Base-by-base conservation (phyloP, 495 filamentous ascomycete species). In the Penicillium dipodomyicola region DNA sequence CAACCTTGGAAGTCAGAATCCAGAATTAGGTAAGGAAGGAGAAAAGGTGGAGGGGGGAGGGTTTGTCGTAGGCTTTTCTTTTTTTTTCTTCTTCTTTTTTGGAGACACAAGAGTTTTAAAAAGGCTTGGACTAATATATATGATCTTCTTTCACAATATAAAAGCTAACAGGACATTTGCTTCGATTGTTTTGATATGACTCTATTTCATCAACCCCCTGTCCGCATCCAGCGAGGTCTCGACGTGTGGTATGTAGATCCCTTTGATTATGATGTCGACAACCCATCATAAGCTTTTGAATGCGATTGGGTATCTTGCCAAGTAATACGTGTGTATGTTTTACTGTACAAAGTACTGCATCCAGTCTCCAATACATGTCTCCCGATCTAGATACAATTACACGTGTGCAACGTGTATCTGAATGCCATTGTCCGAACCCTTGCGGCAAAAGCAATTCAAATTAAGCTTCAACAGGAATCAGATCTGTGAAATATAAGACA, bases 11-110 rank as follows among this genome's bases (percentile, higher is more conserved):
- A 29, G 40, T 23, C 44, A 35, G 50, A 42, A 52, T 52, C 25
- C 42, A 44, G 55, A 47, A 48, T 58, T 58, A 55, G 59, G 56
- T 35, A 55, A 52, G 48, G 56, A 52, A 39, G 52, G 43, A 52
- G 52, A 61, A 35, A 43, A 35, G 47, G 52, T 33, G 61, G 54
- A 59, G 55, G 49, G n/a, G 57, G 54, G 10, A 10, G 30, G 35
- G 35, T 56, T 54, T 54, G 49, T 30, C 45, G 47, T 4, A 30
- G 46, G 37, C 23, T 53, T 15, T 37, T 54, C 45, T 45, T 44
- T 7, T 41, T 35, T 49, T 45, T 44, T 7, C n/a, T 43, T 40
- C 41, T 22, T 40, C 37, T 49, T 45, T 44, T 7, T 41, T 35
- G 23, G 17, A 10, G 27, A 39, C 19, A 22, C 32, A 23, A 19